A percentile compares a stretch with the other conserved stretches of the same genome.
phyloP scores from a whole-genome alignment of 2,329 filamentous ascomycete genomes.

The Fusarium mundagurra region DNA sequence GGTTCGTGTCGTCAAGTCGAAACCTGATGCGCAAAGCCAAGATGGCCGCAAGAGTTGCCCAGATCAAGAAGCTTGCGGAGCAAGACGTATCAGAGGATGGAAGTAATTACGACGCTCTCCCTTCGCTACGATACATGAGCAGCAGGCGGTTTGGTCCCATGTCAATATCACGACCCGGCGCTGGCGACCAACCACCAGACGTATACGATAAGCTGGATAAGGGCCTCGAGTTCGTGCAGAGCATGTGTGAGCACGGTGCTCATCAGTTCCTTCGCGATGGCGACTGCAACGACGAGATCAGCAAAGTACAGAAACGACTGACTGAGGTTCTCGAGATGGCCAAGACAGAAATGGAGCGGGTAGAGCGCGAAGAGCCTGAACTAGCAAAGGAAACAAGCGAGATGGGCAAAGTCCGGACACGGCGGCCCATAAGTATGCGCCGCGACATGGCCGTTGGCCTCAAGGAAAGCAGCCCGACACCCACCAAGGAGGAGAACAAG shows the following conservation, averaged over 20 bases:
- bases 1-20: constrained; percentile 80
- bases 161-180: constrained; percentile 42
- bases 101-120: constrained; percentile 53
- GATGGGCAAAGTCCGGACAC: constrained; percentile 57
- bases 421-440: constrained; percentile 64
- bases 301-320: constrained; percentile 73
- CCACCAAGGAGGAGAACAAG: constrained; percentile 40
- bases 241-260: constrained; percentile 84
- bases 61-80: constrained; percentile 69
- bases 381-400: constrained; percentile 52
- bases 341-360: constrained; percentile 66
- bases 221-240: constrained; percentile 80
- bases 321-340: constrained; percentile 70
- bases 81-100: constrained; percentile 65
- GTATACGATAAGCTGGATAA: constrained; percentile 81
- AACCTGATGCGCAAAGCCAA: constrained; percentile 90
- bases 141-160: constrained; percentile 48
- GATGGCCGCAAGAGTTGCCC: constrained; percentile 79
- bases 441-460: constrained; percentile 51
- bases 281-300: constrained; percentile 81
- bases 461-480: constrained; percentile 41
- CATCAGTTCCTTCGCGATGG: constrained; percentile 91
- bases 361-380: constrained; percentile 63
- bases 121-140: constrained; percentile 54
- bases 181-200: constrained; percentile 49